phyloP scores from a whole-genome alignment of 2,329 filamentous ascomycete genomes.

The Penicillium paneum region DNA sequence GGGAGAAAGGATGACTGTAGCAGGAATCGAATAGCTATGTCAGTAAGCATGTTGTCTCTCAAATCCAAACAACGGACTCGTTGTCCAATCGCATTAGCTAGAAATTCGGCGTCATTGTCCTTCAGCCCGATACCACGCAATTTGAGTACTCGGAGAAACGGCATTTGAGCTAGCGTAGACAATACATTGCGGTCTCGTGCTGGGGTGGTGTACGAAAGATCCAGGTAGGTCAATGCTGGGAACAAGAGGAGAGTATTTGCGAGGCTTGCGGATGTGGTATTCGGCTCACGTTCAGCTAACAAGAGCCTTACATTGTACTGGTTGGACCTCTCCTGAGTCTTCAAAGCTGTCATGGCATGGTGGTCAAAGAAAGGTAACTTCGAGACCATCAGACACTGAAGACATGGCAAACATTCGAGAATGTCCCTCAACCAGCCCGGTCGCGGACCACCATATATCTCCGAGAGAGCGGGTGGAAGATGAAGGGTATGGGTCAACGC shows the following conservation, averaged over 20 bases:
- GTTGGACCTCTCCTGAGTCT: slow-evolving; percentile 22
- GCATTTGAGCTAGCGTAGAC: slow-evolving; percentile 45
- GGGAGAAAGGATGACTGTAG: slow-evolving; percentile 51
- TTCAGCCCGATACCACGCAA: slow-evolving; percentile 52
- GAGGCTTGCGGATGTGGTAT: slow-evolving; percentile 56
- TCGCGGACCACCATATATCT: slow-evolving; percentile 59
- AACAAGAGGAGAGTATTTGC: slow-evolving; percentile 53
- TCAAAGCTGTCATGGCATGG: slow-evolving; percentile 52
- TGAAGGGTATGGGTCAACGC: slow-evolving; percentile 60
- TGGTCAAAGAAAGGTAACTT: slow-evolving; percentile 62
- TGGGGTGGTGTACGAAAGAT: slow-evolving; percentile 54
- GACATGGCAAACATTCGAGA: slow-evolving; percentile 55
- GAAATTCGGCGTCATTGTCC: slow-evolving; percentile 52
- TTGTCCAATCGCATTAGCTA: slow-evolving; percentile 52
- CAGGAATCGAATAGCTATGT: slow-evolving; percentile 52
- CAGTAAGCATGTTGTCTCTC: slow-evolving; percentile 56
- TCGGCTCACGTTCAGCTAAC: slow-evolving; percentile 56
- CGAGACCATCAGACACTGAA: slow-evolving; percentile 59
- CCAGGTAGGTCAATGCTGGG: slow-evolving; percentile 55
- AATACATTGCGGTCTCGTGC: slow-evolving; percentile 51
- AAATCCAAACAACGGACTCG: slow-evolving; percentile 57
- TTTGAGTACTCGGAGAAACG: slow-evolving; percentile 56
- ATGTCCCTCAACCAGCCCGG: slow-evolving; percentile 59
- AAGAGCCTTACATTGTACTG: slow-evolving; percentile 54
- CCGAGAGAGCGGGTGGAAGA: slow-evolving; percentile 58